phyloP scores from a whole-genome alignment of 1,284 basidiomycete species.

The Boletus semigastroideus region DNA sequence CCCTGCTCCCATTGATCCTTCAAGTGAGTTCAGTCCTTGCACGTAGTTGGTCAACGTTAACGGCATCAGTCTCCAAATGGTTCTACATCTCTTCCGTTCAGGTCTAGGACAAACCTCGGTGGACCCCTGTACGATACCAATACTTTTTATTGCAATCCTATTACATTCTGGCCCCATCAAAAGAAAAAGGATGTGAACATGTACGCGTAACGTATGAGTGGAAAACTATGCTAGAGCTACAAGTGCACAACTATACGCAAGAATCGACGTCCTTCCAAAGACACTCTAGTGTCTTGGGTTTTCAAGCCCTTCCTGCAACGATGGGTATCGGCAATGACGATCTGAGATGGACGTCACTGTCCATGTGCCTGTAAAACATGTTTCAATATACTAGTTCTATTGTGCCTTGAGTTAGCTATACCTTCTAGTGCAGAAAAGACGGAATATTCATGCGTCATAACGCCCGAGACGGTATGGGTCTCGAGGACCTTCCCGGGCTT shows the following conservation, averaged over 20 bases:
- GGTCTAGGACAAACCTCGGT: slow-evolving; percentile 43
- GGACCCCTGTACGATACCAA: background rate
- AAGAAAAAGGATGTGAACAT: too few relatives aligned
- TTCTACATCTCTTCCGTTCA: slow-evolving; percentile 87
- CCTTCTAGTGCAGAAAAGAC: slow-evolving; percentile 89
- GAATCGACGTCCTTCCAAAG: slow-evolving; percentile 7
- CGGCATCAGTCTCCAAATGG: slow-evolving; percentile 78
- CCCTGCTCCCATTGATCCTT: slow-evolving; percentile 84
- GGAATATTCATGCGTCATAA: slow-evolving; percentile 77
- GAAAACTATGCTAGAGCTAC: slow-evolving; percentile 26
- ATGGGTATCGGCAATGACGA: slow-evolving; percentile 78
- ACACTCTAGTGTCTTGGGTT: slow-evolving; percentile 24
- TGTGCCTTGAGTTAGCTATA: slow-evolving; percentile 21
- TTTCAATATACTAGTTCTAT: slow-evolving; percentile 10
- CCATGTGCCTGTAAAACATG: slow-evolving; percentile 69
- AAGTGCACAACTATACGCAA: slow-evolving; percentile 31
- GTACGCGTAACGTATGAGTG: slow-evolving; percentile 3
- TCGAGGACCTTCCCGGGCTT: slow-evolving; percentile 76
- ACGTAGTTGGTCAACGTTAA: slow-evolving; percentile 20
- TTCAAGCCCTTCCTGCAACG: slow-evolving; percentile 41
- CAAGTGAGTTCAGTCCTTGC: slow-evolving; percentile 54
- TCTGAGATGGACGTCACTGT: slow-evolving; percentile 90
- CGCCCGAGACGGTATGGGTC: slow-evolving; percentile 84
- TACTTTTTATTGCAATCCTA: slow-evolving; percentile 3
- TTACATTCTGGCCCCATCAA: background rate